These are phyloP conservation scores for Leishmania arabica DNA, from an alignment of 208 protist genomes.

Conservation along the genomic window DNA sequence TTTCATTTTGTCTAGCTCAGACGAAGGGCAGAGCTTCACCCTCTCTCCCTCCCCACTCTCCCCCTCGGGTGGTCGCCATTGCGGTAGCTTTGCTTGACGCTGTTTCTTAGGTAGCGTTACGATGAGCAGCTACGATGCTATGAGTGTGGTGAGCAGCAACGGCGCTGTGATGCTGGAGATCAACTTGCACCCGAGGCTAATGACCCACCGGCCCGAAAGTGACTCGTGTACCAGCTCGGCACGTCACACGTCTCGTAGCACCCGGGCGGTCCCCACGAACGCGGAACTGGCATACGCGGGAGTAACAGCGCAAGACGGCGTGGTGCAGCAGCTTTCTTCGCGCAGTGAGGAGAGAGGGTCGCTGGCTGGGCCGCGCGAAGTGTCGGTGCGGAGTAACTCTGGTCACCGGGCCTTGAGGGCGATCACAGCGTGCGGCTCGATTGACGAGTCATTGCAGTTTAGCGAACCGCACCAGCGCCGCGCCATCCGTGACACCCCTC, in stretches of 20 bases:
- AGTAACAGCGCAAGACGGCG: slow-evolving; percentile 36
- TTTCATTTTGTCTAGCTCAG: neutral
- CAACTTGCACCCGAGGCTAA: slow-evolving; percentile 60
- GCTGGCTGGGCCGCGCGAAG: slow-evolving; percentile 36
- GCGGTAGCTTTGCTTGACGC: neutral
- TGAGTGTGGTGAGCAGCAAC: neutral
- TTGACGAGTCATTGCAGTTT: slow-evolving; percentile 11
- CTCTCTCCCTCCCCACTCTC: neutral
- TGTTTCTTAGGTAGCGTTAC: neutral
- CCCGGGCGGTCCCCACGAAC: slow-evolving; percentile 9
- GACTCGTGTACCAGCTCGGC: slow-evolving; percentile 15
- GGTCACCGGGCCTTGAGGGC: slow-evolving; percentile 4
- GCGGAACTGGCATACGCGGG: slow-evolving; percentile 25
- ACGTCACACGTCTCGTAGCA: slow-evolving; percentile 11
- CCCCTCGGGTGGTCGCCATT: neutral
- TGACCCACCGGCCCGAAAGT: slow-evolving; percentile 39
- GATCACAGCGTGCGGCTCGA: neutral
- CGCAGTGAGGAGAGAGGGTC: slow-evolving; percentile 30
- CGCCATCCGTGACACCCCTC: slow-evolving; percentile 2
- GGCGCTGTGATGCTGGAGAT: neutral
- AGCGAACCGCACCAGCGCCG: slow-evolving; percentile 12
- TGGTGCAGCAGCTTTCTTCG: slow-evolving; percentile 47
- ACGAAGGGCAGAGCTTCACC: neutral
- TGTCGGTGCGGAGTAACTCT: slow-evolving; percentile 11
- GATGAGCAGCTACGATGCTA: slow-evolving; percentile 19